Evolutionary conservation across 495 filamentous ascomycete genomes (phyloP), one percentile per base, ranked within the genome.

Genomic region (Aeminium ludgeri): DNA sequence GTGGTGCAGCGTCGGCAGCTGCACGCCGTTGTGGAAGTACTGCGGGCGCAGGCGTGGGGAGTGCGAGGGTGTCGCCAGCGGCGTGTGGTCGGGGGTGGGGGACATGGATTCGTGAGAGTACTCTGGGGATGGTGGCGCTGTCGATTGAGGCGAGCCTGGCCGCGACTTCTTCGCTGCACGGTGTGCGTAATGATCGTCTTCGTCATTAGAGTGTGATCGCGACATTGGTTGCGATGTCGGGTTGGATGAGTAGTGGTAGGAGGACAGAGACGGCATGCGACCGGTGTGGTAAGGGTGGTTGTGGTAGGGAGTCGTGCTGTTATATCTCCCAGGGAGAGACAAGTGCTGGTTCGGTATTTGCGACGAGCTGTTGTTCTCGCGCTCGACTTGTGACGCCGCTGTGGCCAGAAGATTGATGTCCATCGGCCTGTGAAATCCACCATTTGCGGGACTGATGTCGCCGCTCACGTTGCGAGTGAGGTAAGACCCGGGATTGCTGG

Each of bases 81-180:
- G 89, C 11, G 91, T 96, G 66, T 94, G 86, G 54, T 95, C 89
- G 1, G 89, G 91, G 1, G 89, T 97, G 1, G 89, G 91, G 1
- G 91, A 96, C 18, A 84, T 73, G 7, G 86, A 94, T 64, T 91
- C 87, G 60, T 94, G 82, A 5, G 89, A 94, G 64, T 94, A 96
- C 25, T 84, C 94, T n/a, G 89, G 89, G 1, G 89, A 96, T 20
- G 87, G 91, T 20, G 89, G 89, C 16, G 86, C 87, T 2, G 89
- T 96, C 30, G 85, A 94, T 59, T 84, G 79, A 12, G 89, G 91
- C 3, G 91, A 93, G 57, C 82, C 85, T 29, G 89, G 89, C 41
- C 89, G 67, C 40, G 86, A 94, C 34, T 81, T 74, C 66, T 94
- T 94, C 23, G 76, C 73, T 41, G 77, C 73, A 29, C 82, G 74